phyloP scores from a whole-genome alignment of 257 asterid genomes.

The Nicotiana obtusifolia region DNA sequence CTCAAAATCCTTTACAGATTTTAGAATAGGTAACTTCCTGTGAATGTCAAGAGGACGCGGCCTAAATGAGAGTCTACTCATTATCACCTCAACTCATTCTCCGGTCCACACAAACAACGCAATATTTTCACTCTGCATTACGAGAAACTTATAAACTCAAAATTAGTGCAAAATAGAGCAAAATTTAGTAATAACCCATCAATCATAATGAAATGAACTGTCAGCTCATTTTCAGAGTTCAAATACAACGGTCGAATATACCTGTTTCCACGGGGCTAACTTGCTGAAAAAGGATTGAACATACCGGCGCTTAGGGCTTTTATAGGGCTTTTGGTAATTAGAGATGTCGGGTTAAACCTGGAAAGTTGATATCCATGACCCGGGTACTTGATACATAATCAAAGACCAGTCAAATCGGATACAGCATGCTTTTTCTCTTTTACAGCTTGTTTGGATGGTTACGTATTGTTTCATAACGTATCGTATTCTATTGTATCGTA shows the following conservation, averaged over 20 bases:
- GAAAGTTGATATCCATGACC: neutral
- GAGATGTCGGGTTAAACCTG: neutral
- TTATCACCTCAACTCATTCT: conserved; percentile 30
- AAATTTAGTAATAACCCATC: neutral
- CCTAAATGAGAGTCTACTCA: conserved; percentile 97
- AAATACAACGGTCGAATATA: conserved; percentile 4
- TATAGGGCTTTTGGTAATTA: neutral
- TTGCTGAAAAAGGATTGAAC: neutral
- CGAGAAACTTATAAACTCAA: neutral
- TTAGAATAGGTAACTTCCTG: conserved; percentile 91
- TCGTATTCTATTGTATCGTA: too few relatives aligned
- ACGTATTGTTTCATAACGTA: too few relatives aligned
- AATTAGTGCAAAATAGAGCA: neutral
- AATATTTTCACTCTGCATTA: neutral
- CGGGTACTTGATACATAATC: too few relatives aligned
- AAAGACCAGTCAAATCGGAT: too few relatives aligned
- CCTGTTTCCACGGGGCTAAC: neutral
- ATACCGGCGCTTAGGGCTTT: neutral
- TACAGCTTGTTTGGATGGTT: too few relatives aligned
- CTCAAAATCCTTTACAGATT: conserved; percentile 86
- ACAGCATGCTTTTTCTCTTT: too few relatives aligned
- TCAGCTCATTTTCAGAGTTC: neutral
- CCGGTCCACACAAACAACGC: neutral
- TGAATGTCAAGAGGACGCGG: conserved; percentile 97
- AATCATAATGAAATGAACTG: neutral